Evolutionary conservation across 306 rosid species (phyloP), one percentile per base, ranked within the genome.

Genomic region (Rubus parviflorus): DNA sequence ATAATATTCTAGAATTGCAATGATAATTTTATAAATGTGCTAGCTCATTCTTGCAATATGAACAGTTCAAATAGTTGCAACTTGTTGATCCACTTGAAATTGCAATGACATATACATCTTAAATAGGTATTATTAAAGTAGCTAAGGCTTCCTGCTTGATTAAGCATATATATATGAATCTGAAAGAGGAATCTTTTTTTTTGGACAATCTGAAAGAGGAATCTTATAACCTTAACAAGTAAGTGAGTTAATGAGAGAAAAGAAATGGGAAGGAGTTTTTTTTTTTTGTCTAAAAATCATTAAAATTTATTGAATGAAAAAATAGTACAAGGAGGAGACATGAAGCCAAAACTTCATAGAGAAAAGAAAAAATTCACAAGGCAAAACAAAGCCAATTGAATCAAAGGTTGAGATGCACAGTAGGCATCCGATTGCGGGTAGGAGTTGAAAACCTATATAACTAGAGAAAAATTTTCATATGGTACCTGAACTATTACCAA

Each of bases 61-160:
- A 42, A 22, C 47, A 41, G 47, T 25, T 20, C 15, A 17, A 42
- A 2, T 5, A 9, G 25, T 23, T 74, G 37, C 46, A 45, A 58
- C 77, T 45, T 42, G 56, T 22, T 73, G 67, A 41, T 57, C 68
- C 58, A 74, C 56, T 45, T 42, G 77, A 70, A 23, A 70, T 62
- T 8, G 4, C 12, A 62, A 62, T 62, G 35, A 11, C 54, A 14
- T 49, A 35, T 62, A 13, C 68, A 30, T 30, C 42, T 30, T 35
- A 62, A 7, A 68, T 46, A 68, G 37, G 38, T 68, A 14, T 3
- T 38, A 40, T 63, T 63, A 15, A 37, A 40, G 3, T 13, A 37
- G 5, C 7, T 0, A 16, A 64, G 46, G 6, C 20, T 3, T 40
- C 9, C 51, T 66, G 49, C 17, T 43, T 43, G 30, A 66, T 40